Evolutionary conservation across 176 grass and related monocot genomes (phyloP), one percentile per base, ranked within the genome.

Genomic region (Chrysopogon serrulatus): DNA sequence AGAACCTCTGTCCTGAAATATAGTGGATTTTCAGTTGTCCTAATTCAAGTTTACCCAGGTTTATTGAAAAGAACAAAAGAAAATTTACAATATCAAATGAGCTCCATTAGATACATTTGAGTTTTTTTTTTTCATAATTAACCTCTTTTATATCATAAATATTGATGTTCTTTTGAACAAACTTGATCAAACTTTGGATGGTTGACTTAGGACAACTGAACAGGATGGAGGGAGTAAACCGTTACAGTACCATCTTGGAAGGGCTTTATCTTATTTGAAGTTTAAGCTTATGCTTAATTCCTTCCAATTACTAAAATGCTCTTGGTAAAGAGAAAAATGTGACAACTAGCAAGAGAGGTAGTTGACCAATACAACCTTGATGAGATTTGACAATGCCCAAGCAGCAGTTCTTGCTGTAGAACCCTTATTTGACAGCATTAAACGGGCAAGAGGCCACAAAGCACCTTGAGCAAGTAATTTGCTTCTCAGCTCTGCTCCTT

Each of bases 311-410:
- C 54, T 64, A 68, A 31, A 34, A 59, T 8, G 3, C 12, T 62
- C 12, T 70, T 76, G 33, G 32, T 73, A 73, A 56, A 67, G 32
- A 11, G 40, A 51, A 9, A 71, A 42, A 0, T 34, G 32, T 71
- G 63, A 21, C 63, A 48, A 79, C 40, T 74, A 90, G 17, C 28
- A 36, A 60, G 40, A 83, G 26, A 68, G 42, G 69, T 36, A 65
- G 10, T 70, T 23, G 21, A 82, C 77, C 45, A 71, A 84, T 42
- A 85, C 42, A 85, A 90, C 96, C 93, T 98, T 98, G 78, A 98
- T 92, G 79, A 98, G 93, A 94, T 98, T 98, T 71, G 96, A 96
- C 82, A 98, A 83, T 71, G 96, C 96, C 93, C 93, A 96, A 87
- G 96, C 83, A 85, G 96, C 87, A 59, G 93, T 99, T 78, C 93